Base-by-base conservation (phyloP, 768 basidiomycete species). In the Termitomyces titanicus region DNA sequence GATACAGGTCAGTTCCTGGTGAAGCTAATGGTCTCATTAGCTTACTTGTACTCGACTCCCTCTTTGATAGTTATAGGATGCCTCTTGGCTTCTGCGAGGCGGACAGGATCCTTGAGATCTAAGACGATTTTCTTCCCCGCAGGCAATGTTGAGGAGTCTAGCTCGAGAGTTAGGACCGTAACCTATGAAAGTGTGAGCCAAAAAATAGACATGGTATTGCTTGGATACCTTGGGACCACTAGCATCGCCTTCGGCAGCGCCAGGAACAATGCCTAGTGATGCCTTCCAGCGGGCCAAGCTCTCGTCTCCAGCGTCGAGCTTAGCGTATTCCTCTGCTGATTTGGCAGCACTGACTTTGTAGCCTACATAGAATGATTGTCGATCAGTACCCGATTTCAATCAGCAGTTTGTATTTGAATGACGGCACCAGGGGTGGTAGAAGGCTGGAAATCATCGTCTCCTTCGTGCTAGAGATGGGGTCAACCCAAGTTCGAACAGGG, bases 221-320 rank as follows among this genome's bases (percentile, higher is more conserved):
- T 11, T 39, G 49, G 66, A 39, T 55, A 88, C 92, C 82, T 91
- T 92, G 48, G 89, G 89, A 13, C 82, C 83, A 61, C 57, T 71
- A 13, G 74, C 68, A 54, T 74, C 65, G 18, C 66, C 72, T 13
- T 47, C 27, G 4, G 67, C 25, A 18, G 68, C 75, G 27, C 81
- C 85, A 33, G 83, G 79, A 49, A 81, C 79, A 57, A 98, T 85
- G 51, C 96, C 96, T 25, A 98, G 79, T 51, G 88, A 93, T 37
- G 92, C 92, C 70, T 98, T 98, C 96, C 96, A 98, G 60, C 93
- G 86, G 31, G 88, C 86, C 64, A 98, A 80, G 69, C 91, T 93
- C 72, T 97, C 95, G 68, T 98, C 95, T 58, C 89, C 79, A 29
- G 88, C 86, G 72, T 97, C 95, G 42, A 96, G 82, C 37, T 85